Conservation (phyloP, 495 filamentous ascomycete species). For the Rusavskia elegans region DNA sequence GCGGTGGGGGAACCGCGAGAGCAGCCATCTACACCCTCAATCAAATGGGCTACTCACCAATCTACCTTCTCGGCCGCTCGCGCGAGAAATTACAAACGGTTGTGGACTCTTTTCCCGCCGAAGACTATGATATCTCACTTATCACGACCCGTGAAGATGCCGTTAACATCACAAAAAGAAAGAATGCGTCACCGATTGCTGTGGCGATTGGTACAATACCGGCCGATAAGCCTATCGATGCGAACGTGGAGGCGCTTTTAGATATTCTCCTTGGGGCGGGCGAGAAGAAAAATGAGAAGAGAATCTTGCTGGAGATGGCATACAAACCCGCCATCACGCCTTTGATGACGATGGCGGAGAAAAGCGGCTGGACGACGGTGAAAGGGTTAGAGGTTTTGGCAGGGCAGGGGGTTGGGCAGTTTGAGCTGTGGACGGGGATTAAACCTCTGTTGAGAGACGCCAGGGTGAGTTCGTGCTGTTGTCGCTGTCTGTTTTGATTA, state of each 20-base stretch:
- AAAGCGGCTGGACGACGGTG: slow-evolving; percentile 72
- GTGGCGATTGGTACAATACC: slow-evolving; percentile 86
- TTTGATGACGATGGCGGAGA: slow-evolving; percentile 69
- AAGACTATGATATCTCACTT: slow-evolving; percentile 52
- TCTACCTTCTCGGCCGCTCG: slow-evolving; percentile 78
- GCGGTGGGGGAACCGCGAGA: slow-evolving; percentile 80
- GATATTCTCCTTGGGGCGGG: slow-evolving; percentile 32
- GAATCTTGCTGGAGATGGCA: slow-evolving; percentile 85
- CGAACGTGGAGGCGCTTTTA: slow-evolving; percentile 50
- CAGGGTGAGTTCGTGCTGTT: neutral
- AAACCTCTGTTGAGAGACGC: slow-evolving; percentile 5
- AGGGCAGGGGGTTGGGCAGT: slow-evolving; percentile 68
- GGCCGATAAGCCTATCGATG: slow-evolving; percentile 72
- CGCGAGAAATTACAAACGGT: slow-evolving; percentile 48
- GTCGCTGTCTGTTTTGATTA: no score
- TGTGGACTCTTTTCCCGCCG: slow-evolving; percentile 50
- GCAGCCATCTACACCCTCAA: slow-evolving; percentile 84
- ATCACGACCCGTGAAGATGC: slow-evolving; percentile 38
- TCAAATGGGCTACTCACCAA: slow-evolving; percentile 63
- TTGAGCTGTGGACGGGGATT: slow-evolving; percentile 16
- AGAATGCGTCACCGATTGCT: slow-evolving; percentile 32
- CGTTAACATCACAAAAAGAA: slow-evolving; percentile 1
- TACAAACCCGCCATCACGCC: slow-evolving; percentile 77
- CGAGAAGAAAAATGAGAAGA: slow-evolving; percentile 9
- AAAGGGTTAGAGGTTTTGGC: slow-evolving; percentile 81